Percentiles rank a stretch among this genome's conserved stretches.
phyloP scores from a whole-genome alignment of 202 grass and related monocot genomes.

The Panicum hallii region DNA sequence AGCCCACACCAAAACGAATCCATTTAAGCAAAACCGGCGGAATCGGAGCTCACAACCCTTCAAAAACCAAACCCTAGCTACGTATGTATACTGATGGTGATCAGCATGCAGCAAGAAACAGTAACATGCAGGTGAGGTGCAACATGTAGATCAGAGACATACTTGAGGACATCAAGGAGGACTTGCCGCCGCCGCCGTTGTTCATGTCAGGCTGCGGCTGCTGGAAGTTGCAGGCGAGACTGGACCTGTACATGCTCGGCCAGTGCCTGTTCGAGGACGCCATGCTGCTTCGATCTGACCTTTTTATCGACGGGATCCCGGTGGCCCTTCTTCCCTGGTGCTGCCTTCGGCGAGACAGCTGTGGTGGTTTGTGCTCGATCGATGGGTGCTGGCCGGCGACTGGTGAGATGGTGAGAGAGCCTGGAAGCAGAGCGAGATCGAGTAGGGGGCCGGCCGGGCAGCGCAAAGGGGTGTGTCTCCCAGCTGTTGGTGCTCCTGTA shows the following conservation, averaged over 20 bases:
- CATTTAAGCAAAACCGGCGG: background rate
- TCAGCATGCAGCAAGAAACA: constrained; percentile 28
- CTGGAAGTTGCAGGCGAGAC: constrained; percentile 62
- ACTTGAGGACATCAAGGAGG: constrained; percentile 62
- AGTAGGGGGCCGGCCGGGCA: background rate
- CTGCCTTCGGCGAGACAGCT: constrained; percentile 31
- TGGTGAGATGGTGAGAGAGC: constrained; percentile 24
- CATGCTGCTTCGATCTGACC: constrained; percentile 50
- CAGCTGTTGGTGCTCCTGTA: constrained; percentile 18
- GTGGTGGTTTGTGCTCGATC: constrained; percentile 15
- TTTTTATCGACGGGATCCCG: background rate
- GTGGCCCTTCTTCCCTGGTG: background rate
- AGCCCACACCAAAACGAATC: background rate
- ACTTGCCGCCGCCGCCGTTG: constrained; percentile 44
- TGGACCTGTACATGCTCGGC: constrained; percentile 99
- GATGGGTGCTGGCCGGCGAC: background rate
- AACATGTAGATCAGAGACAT: constrained; percentile 17
- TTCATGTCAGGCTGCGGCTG: constrained; percentile 74
- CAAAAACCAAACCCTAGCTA: constrained; percentile 41
- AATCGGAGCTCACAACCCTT: background rate
- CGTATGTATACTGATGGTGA: background rate
- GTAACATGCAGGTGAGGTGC: constrained; percentile 30
- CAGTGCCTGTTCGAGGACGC: constrained; percentile 97
- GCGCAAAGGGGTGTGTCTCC: background rate
- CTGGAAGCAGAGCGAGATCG: constrained; percentile 11